Base-by-base conservation (phyloP, 768 basidiomycete species). In the Trametes cingulata region DNA sequence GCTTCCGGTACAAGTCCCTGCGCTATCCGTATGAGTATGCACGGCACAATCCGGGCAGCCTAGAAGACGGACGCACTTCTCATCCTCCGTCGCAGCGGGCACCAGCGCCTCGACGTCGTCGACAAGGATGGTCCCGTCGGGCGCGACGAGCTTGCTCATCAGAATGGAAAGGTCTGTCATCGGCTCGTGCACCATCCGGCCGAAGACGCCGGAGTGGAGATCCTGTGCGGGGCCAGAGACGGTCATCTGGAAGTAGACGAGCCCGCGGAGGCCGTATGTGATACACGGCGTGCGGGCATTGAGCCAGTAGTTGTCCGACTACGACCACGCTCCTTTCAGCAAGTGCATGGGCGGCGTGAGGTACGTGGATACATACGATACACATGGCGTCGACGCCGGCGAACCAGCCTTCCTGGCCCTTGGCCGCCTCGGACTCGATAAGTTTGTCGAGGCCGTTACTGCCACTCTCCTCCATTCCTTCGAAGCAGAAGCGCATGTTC, bases 401-500 rank as follows among this genome's bases (percentile, higher is more conserved):
- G 74, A 97, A 95, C 82, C 87, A 97, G 20, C 84, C 82, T 46
- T 79, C 75, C 62, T 77, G 75, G 36, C 87, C 88, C 46, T 82
- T 80, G 39, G 82, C 77, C 9, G 85, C 84, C 78, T 97, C 95
- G 50, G 78, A 78, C 61, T 79, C 74, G 62, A 98, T 92, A 42
- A 96, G 83, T 35, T 91, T 90, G 67, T 97, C 95, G 13, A 98
- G 81, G 1, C 95, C 94, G 65, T 92, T 91, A 40, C 89, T 91
- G 6, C 95, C 95, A 62, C 82, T 88, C 77, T 98, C 96, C 73
- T 98, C 96, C 95, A 97, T 98, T 4, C 91, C 95, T 72, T 98
- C 96, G 67, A 98, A 95, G 79, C 91, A 93, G 78, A 91, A 87
- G 63, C 85, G 84, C 56, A 98, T 74, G 72, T 98, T 97, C 22